phyloP scores from a whole-genome alignment of 148 eudicot species.

The Simmondsia chinensis region DNA sequence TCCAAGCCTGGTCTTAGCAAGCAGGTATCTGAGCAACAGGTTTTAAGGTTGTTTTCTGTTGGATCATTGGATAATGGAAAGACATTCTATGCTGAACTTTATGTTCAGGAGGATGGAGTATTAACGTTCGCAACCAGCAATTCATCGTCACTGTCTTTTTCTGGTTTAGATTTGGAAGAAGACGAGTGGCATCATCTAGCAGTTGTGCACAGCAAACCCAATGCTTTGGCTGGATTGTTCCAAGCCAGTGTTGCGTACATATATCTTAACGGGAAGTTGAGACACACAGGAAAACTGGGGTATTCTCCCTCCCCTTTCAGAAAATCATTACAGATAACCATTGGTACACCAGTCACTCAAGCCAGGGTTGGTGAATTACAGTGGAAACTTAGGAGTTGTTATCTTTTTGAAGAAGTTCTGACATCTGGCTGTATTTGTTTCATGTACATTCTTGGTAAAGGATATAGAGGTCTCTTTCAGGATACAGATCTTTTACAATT shows the following conservation, averaged over 20 bases:
- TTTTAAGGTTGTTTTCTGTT: conserved; percentile 63
- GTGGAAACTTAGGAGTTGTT: conserved; percentile 79
- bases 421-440: conserved; percentile 65
- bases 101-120: conserved; percentile 67
- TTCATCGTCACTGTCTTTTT: conserved; percentile 48
- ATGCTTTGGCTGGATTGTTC: conserved; percentile 69
- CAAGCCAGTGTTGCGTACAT: conserved; percentile 69
- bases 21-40: conserved; percentile 23
- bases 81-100: conserved; percentile 60
- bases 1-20: conserved; percentile 32
- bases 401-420: conserved; percentile 77
- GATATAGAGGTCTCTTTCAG: conserved; percentile 72
- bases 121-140: conserved; percentile 70
- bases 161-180: conserved; percentile 68
- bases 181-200: conserved; percentile 91
- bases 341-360: conserved; percentile 61
- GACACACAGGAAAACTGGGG: conserved; percentile 64
- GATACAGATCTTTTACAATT: conserved; percentile 51
- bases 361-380: conserved; percentile 53
- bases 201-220: conserved; percentile 67
- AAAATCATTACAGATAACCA: conserved; percentile 58
- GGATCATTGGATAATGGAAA: conserved; percentile 47
- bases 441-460: conserved; percentile 83
- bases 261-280: conserved; percentile 76
- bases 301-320: conserved; percentile 68